These are phyloP conservation scores for Phytophthora citricola DNA, from an alignment of 352 stramenopile genomes.

Conservation along the genomic window DNA sequence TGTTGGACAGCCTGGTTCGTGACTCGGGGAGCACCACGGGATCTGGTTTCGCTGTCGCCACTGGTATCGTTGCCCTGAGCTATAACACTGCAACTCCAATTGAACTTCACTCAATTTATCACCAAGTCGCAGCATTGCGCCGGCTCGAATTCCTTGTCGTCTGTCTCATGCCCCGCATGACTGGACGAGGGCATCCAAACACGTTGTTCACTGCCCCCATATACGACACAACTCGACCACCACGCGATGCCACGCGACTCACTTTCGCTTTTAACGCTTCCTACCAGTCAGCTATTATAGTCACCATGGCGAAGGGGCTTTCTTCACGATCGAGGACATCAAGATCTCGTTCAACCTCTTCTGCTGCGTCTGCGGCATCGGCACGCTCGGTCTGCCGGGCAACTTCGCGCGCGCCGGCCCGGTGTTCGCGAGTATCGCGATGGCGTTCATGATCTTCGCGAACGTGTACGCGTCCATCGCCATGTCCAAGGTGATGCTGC, in stretches of 20 bases:
- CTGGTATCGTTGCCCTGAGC: conserved; percentile 13
- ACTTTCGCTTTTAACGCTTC: conserved; percentile 16
- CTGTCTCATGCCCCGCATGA: conserved; percentile 32
- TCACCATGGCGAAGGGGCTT: conserved; percentile 41
- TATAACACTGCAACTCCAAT: conserved; percentile 20
- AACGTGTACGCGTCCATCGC: conserved; percentile 44
- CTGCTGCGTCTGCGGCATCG: conserved; percentile 66
- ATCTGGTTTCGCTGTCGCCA: conserved; percentile 14
- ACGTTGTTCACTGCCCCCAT: not conserved
- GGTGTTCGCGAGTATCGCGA: conserved; percentile 44
- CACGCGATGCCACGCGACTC: conserved; percentile 17
- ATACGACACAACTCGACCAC: conserved; percentile 8
- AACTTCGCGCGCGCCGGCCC: conserved; percentile 63
- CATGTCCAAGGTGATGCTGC: conserved; percentile 41
- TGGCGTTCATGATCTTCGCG: conserved; percentile 58
- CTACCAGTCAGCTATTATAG: too few relatives aligned
- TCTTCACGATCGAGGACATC: conserved; percentile 34
- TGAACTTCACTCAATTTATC: conserved; percentile 16
- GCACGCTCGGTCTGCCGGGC: conserved; percentile 60
- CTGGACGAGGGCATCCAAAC: conserved; percentile 31
- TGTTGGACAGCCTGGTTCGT: conserved; percentile 5
- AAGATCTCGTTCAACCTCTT: conserved; percentile 45
- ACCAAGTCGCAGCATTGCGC: conserved; percentile 20
- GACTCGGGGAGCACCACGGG: conserved; percentile 2
- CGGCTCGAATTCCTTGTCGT: conserved; percentile 23